phyloP scores from a whole-genome alignment of 1,139 yeast genomes.

The Sugiyamaella xylanicola region DNA sequence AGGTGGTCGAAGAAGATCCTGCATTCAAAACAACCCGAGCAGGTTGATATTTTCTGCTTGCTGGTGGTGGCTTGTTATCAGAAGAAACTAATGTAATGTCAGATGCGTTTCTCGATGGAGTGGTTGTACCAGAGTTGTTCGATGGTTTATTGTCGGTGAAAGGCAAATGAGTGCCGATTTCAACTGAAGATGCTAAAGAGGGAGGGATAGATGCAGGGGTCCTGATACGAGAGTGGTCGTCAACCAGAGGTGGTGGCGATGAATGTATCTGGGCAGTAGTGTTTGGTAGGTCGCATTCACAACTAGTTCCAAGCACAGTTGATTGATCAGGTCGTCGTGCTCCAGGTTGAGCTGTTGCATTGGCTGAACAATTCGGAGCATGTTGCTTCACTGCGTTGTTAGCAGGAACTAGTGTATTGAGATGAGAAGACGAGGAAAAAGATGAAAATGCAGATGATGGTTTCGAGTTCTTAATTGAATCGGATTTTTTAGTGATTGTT shows the following conservation, averaged over 20 bases:
- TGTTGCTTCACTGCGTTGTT: slow-evolving; percentile 2
- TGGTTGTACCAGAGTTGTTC: slow-evolving; percentile 3
- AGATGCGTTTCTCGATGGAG: slow-evolving; percentile 3
- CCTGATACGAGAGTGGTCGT: slow-evolving; percentile 38
- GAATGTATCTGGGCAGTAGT: slow-evolving; percentile 20
- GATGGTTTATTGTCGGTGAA: slow-evolving; percentile 28
- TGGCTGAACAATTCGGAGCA: slow-evolving; percentile 13
- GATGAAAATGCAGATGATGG: slow-evolving; percentile 31
- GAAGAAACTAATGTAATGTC: slow-evolving; percentile 8
- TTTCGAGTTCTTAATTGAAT: slow-evolving; percentile 20
- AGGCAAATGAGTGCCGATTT: slow-evolving; percentile 42
- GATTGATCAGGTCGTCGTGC: background rate
- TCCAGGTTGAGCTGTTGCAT: background rate
- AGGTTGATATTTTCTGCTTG: slow-evolving; percentile 20
- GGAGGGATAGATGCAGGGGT: slow-evolving; percentile 38
- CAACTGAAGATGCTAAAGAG: slow-evolving; percentile 26
- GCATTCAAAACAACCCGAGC: slow-evolving; percentile 19
- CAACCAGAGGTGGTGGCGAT: slow-evolving; percentile 32
- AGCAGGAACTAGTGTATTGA: slow-evolving; percentile 17
- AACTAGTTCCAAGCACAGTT: slow-evolving; percentile 28
- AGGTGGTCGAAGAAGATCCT: slow-evolving; percentile 12
- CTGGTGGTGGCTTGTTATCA: background rate
- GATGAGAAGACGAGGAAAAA: slow-evolving; percentile 20
- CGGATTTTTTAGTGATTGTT: slow-evolving; percentile 20
- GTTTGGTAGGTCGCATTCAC: slow-evolving; percentile 30